Percentiles rank a stretch among this genome's conserved stretches.
Conservation (phyloP, 306 rosid species). For the Citrullus colocynthis region DNA sequence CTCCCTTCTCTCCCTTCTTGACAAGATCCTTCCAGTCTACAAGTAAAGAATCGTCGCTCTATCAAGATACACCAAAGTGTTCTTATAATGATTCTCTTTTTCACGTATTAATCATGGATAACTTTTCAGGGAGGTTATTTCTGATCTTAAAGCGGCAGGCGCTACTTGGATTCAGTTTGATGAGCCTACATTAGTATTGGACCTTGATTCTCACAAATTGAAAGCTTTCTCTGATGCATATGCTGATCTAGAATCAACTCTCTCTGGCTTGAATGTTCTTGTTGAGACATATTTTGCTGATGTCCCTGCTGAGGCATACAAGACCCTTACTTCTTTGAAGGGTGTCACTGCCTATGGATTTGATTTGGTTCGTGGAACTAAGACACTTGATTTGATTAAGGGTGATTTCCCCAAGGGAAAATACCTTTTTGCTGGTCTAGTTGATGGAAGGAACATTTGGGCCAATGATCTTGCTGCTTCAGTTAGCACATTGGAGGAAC, state of each 20-base stretch:
- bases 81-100: neutral
- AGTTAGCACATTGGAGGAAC: constrained; percentile 30
- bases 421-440: constrained; percentile 72
- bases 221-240: constrained; percentile 52
- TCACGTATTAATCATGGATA: neutral
- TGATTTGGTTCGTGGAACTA: constrained; percentile 71
- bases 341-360: constrained; percentile 65
- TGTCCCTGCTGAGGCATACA: constrained; percentile 57
- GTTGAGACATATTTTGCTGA: constrained; percentile 75
- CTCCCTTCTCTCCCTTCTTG: constrained; percentile 43
- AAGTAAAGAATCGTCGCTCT: constrained; percentile 25
- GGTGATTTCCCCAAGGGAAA: constrained; percentile 62
- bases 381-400: constrained; percentile 67
- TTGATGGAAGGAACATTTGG: constrained; percentile 91
- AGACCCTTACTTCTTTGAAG: constrained; percentile 57
- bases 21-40: constrained; percentile 57
- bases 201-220: constrained; percentile 56
- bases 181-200: constrained; percentile 67
- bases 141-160: constrained; percentile 73
- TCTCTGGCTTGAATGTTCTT: constrained; percentile 59
- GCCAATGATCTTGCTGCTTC: constrained; percentile 68
- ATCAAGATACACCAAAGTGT: neutral
- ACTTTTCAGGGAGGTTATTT: constrained; percentile 52
- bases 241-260: constrained; percentile 46
- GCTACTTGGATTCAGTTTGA: constrained; percentile 82